phyloP scores from a whole-genome alignment of 2,329 filamentous ascomycete species.

The Diaporthe sp. region DNA sequence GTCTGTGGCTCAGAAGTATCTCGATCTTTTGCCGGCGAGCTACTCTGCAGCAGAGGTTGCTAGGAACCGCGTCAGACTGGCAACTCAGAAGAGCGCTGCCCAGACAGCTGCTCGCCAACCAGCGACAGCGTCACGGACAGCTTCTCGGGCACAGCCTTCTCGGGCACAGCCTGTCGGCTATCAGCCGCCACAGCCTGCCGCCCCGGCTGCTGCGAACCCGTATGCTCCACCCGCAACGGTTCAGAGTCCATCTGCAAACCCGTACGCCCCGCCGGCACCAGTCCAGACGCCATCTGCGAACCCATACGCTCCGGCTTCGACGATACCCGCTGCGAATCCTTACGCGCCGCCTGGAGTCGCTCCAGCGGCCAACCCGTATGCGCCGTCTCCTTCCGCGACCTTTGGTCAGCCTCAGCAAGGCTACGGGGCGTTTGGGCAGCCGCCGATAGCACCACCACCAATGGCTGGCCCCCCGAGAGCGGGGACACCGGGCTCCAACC shows the following conservation, averaged over 20 bases:
- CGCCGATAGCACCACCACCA: conserved; percentile 46
- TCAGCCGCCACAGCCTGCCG: conserved; percentile 59
- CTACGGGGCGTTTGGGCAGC: conserved; percentile 53
- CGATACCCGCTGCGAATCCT: conserved; percentile 45
- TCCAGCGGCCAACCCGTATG: conserved; percentile 53
- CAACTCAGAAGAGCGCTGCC: conserved; percentile 72
- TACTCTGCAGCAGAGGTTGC: conserved; percentile 92
- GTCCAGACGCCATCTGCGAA: conserved; percentile 47
- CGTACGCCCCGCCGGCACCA: conserved; percentile 43
- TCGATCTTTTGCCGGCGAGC: conserved; percentile 84
- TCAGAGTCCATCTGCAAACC: conserved; percentile 29
- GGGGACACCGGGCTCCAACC: conserved; percentile 72
- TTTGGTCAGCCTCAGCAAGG: conserved; percentile 36
- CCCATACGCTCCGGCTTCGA: conserved; percentile 50
- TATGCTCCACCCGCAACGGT: conserved; percentile 49
- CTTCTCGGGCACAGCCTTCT: conserved; percentile 53
- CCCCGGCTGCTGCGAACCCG: conserved; percentile 47
- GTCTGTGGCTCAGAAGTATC: conserved; percentile 88
- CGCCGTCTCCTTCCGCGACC: conserved; percentile 49
- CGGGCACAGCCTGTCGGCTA: conserved; percentile 61
- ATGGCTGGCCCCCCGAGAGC: conserved; percentile 45
- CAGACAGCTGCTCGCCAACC: conserved; percentile 53
- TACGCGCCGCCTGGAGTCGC: conserved; percentile 45
- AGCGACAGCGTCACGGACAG: conserved; percentile 48
- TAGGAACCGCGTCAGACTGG: conserved; percentile 85